Evolutionary conservation across 306 rosid genomes (phyloP).

Genomic region (Castanea crenata): DNA sequence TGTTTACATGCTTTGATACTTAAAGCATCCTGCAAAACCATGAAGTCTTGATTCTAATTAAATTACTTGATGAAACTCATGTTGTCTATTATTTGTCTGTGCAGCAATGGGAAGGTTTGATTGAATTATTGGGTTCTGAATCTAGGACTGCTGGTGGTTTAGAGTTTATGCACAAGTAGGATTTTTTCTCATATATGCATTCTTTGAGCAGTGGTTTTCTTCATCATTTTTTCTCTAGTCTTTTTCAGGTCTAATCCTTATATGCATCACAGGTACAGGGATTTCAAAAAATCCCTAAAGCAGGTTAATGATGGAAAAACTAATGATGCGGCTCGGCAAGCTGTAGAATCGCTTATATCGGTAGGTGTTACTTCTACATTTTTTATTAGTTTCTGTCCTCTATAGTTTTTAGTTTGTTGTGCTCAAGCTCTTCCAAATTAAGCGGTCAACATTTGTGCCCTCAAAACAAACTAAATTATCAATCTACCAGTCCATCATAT

Average conservation of each 20-base stretch:
- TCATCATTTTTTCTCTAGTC: conserved; percentile 13
- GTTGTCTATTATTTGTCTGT: conserved; percentile 6
- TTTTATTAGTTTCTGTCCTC: background rate
- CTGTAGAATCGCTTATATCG: conserved; percentile 72
- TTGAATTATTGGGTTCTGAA: conserved; percentile 90
- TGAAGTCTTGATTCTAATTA: conserved; percentile 13
- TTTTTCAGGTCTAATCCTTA: conserved; percentile 15
- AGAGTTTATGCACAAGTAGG: conserved; percentile 89
- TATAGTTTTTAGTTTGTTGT: background rate
- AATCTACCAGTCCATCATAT: background rate
- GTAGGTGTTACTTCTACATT: conserved; percentile 28
- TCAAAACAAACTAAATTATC: background rate
- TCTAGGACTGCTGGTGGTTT: conserved; percentile 89
- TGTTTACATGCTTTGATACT: background rate
- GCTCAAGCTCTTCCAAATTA: background rate
- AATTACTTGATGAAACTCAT: conserved; percentile 6
- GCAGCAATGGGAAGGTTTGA: conserved; percentile 97
- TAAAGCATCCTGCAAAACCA: background rate
- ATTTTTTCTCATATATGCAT: background rate
- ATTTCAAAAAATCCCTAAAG: conserved; percentile 83
- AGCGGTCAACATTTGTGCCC: background rate
- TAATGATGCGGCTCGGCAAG: conserved; percentile 64
- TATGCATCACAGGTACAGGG: conserved; percentile 67
- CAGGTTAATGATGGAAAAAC: conserved; percentile 60
- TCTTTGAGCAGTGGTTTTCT: conserved; percentile 6